Evolutionary conservation across 352 stramenopile species (phyloP).

Genomic region (Pythium aristosporum): DNA sequence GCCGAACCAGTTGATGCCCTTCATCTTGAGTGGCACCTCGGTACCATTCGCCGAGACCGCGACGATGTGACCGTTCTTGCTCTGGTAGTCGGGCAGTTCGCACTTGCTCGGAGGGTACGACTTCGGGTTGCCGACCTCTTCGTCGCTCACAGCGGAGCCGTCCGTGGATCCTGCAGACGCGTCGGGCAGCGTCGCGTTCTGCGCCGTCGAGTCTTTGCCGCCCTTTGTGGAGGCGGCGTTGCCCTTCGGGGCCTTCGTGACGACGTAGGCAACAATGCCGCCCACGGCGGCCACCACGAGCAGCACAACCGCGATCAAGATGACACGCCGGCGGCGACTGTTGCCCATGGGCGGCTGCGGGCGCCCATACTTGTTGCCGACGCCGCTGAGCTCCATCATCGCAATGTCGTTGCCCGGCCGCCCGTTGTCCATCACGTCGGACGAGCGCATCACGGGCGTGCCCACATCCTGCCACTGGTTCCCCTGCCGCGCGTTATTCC

Average conservation of each 20-base stretch:
- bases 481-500: not conserved
- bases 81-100: slow-evolving; percentile 75
- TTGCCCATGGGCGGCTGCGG: slow-evolving; percentile 6
- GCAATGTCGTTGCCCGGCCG: slow-evolving; percentile 12
- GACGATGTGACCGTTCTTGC: slow-evolving; percentile 71
- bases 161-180: not conserved
- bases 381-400: slow-evolving; percentile 21
- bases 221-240: slow-evolving; percentile 1
- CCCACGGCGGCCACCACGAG: slow-evolving; percentile 5
- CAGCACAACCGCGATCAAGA: slow-evolving; percentile 15
- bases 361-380: slow-evolving; percentile 7
- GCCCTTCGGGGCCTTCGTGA: slow-evolving; percentile 13
- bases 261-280: slow-evolving; percentile 17
- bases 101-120: slow-evolving; percentile 31
- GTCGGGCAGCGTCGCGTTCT: slow-evolving; percentile 1
- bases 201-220: not conserved
- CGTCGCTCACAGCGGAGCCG: not conserved
- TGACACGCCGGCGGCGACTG: not conserved
- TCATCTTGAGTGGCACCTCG: slow-evolving; percentile 71
- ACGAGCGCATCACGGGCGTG: slow-evolving; percentile 15
- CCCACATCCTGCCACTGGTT: slow-evolving; percentile 14
- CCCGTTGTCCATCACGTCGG: slow-evolving; percentile 6
- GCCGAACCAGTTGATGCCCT: slow-evolving; percentile 85
- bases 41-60: slow-evolving; percentile 49
- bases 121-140: slow-evolving; percentile 20